Percentiles rank a stretch among this genome's conserved stretches.
Evolutionary conservation across 495 filamentous ascomycete species (phyloP).

Genomic region (Pyronema domesticum): DNA sequence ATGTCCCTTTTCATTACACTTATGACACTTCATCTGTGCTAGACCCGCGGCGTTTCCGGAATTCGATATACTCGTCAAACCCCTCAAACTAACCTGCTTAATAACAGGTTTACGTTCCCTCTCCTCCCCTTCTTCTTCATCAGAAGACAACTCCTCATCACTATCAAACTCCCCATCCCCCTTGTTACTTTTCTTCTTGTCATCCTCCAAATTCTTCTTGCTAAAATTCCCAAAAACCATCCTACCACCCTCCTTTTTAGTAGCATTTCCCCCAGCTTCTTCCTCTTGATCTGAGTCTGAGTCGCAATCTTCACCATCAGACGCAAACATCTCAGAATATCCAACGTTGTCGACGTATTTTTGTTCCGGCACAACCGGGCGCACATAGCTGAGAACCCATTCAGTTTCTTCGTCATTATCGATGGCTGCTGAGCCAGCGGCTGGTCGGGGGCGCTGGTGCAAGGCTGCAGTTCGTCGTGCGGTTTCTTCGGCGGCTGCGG

Average conservation of each 20-base stretch:
- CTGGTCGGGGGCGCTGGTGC: slow-evolving; percentile 26
- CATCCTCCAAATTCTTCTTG: slow-evolving; percentile 3
- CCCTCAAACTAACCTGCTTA: slow-evolving; percentile 5
- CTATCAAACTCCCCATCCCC: not conserved
- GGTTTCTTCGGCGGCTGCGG: slow-evolving; percentile 58
- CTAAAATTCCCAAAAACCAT: slow-evolving; percentile 22
- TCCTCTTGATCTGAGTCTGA: slow-evolving; percentile 24
- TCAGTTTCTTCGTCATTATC: slow-evolving; percentile 65
- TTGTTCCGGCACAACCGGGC: not conserved
- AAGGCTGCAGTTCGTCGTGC: slow-evolving; percentile 52
- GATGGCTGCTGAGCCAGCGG: slow-evolving; percentile 13
- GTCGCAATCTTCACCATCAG: slow-evolving; percentile 21
- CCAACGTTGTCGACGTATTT: slow-evolving; percentile 27
- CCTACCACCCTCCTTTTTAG: slow-evolving; percentile 1
- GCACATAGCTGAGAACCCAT: slow-evolving; percentile 55
- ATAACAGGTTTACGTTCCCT: not conserved
- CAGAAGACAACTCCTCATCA: not conserved
- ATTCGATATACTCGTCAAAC: slow-evolving; percentile 16
- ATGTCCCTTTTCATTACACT: slow-evolving; percentile 12
- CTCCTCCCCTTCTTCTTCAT: not conserved
- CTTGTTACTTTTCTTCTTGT: not conserved
- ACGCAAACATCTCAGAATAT: slow-evolving; percentile 25
- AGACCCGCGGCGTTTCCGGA: not conserved
- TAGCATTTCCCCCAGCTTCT: not conserved
- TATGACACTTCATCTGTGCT: slow-evolving; percentile 7